Conservation (phyloP, 106 monocot genomes). For the Triglochin maritima region DNA sequence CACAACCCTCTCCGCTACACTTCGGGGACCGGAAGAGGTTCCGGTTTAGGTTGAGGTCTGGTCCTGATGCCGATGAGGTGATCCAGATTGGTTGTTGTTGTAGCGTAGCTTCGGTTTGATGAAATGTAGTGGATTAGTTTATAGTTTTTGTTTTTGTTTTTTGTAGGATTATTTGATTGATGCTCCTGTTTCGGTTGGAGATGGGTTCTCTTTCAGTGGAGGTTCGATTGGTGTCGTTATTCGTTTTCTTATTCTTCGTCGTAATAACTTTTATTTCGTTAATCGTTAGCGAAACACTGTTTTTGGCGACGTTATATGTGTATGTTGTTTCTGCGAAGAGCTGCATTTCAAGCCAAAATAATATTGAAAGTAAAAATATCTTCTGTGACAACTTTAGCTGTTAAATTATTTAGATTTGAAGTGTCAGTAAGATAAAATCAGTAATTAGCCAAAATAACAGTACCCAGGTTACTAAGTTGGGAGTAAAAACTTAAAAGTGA, state of each 20-base stretch:
- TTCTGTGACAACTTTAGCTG: too few species aligned
- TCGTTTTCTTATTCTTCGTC: too few species aligned
- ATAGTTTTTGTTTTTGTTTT: neutral
- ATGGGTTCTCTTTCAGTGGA: slow-evolving; percentile 91
- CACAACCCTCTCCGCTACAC: neutral
- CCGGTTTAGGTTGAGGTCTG: slow-evolving; percentile 22
- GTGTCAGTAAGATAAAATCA: too few species aligned
- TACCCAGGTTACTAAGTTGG: too few species aligned
- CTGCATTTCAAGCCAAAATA: too few species aligned
- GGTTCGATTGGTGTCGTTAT: slow-evolving; percentile 22
- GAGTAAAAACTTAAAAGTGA: too few species aligned
- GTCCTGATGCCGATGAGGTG: slow-evolving; percentile 38
- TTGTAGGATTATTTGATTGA: slow-evolving; percentile 79
- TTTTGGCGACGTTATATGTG: neutral
- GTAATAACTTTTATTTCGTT: too few species aligned
- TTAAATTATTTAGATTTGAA: too few species aligned
- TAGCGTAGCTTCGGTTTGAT: neutral
- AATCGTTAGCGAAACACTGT: neutral
- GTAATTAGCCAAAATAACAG: too few species aligned
- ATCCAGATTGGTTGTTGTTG: neutral
- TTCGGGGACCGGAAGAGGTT: neutral
- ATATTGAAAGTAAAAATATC: too few species aligned
- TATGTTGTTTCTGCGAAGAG: neutral
- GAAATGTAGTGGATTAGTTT: neutral
- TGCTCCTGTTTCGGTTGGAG: slow-evolving; percentile 66